Percentiles rank a stretch among this genome's conserved stretches.
Evolutionary conservation across 768 basidiomycete species (phyloP).

Genomic region (Mycena chlorophos): DNA sequence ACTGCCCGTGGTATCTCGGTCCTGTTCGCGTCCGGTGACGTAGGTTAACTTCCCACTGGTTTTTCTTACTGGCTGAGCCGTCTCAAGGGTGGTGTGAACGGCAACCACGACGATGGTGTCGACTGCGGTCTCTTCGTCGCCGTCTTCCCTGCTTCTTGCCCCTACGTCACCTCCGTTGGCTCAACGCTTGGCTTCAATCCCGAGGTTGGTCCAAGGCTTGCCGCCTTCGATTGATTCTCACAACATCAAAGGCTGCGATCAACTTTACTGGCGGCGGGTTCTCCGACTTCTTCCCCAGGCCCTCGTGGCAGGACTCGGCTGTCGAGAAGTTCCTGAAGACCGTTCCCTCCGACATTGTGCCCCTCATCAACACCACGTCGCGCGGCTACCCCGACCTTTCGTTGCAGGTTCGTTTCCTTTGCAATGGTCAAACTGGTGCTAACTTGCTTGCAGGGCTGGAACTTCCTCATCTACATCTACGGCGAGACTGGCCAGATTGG

Average conservation of each 20-base stretch:
- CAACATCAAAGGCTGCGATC: conserved; percentile 5
- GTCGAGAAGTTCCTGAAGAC: conserved; percentile 33
- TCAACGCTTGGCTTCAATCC: conserved; percentile 17
- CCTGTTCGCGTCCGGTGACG: conserved; percentile 14
- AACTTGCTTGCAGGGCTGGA: too few species aligned
- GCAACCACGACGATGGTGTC: conserved; percentile 5
- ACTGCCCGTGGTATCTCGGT: conserved; percentile 24
- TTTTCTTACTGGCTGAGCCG: not conserved
- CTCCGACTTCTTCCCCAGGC: conserved; percentile 25
- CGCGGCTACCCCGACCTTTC: conserved; percentile 14
- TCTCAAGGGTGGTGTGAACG: conserved; percentile 9
- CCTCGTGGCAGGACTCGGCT: conserved; percentile 38
- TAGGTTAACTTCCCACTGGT: not conserved
- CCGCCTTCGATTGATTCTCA: not conserved
- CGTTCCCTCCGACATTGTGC: conserved; percentile 34
- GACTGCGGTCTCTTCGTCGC: conserved; percentile 3
- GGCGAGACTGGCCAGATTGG: conserved; percentile 12
- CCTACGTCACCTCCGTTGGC: conserved; percentile 27
- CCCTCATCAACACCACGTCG: conserved; percentile 43
- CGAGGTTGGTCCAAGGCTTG: conserved; percentile 2
- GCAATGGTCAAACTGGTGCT: too few species aligned
- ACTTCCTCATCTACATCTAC: not conserved
- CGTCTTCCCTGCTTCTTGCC: conserved; percentile 21
- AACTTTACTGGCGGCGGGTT: conserved; percentile 23
- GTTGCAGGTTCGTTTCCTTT: too few species aligned